phyloP scores from a whole-genome alignment of 371 early-diverging fungal genomes.

The Mucor circinelloides region DNA sequence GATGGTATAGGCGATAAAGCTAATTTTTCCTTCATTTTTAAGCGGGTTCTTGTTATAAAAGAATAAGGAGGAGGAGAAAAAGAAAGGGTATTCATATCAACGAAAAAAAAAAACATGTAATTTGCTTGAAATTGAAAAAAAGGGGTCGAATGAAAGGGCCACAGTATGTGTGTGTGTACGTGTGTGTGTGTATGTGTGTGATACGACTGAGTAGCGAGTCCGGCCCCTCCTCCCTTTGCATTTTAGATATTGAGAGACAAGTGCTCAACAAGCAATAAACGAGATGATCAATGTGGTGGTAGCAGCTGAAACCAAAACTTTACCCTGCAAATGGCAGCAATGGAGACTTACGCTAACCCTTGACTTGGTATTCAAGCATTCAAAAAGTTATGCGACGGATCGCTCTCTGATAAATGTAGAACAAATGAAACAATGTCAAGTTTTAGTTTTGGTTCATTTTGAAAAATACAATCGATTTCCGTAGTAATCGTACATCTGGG shows the following conservation, averaged over 20 bases:
- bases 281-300: too few species aligned
- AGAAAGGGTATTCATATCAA: not conserved
- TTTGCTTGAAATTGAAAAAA: not conserved
- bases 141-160: not conserved
- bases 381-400: too few species aligned
- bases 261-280: too few species aligned
- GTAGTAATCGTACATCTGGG: not conserved
- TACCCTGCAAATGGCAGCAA: too few species aligned
- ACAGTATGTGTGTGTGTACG: not conserved
- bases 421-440: not conserved
- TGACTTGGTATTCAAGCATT: not conserved
- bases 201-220: not conserved
- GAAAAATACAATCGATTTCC: not conserved
- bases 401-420: too few species aligned
- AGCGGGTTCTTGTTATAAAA: not conserved
- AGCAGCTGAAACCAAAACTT: too few species aligned
- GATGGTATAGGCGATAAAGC: conserved; percentile 2
- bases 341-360: not conserved
- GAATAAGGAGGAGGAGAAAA: not conserved
- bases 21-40: not conserved
- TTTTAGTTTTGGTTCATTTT: not conserved
- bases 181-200: not conserved
- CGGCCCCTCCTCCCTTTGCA: not conserved
- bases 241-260: not conserved
- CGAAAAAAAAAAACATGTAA: not conserved